These are phyloP conservation scores for Dalechampia spathulata DNA, from an alignment of 441 rosid genomes.

Conservation along the genomic window DNA sequence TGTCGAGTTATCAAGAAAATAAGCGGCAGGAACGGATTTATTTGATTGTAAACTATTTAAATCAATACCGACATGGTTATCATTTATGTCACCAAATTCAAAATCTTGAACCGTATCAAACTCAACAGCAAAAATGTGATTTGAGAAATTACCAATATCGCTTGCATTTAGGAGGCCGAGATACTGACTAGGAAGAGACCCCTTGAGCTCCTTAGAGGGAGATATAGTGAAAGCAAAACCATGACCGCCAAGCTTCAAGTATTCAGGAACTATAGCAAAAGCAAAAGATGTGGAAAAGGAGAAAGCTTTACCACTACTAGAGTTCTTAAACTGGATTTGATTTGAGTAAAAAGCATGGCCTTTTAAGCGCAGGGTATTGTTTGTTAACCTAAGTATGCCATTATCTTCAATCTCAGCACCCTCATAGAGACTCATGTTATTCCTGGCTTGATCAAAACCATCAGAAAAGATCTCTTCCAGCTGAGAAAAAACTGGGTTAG, in stretches of 20 bases:
- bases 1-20: constrained; percentile 33
- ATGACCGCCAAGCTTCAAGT: constrained; percentile 63
- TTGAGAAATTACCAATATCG: constrained; percentile 38
- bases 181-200: constrained; percentile 62
- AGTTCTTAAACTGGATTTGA: constrained; percentile 47
- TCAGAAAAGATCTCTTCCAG: constrained; percentile 37
- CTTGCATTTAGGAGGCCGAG: constrained; percentile 60
- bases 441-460: constrained; percentile 36
- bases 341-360: constrained; percentile 79
- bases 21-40: constrained; percentile 46
- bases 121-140: constrained; percentile 70
- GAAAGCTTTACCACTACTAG: constrained; percentile 25
- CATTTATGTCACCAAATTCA: constrained; percentile 62
- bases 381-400: constrained; percentile 58
- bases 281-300: constrained; percentile 85
- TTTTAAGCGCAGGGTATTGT: constrained; percentile 33
- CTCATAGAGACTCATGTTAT: constrained; percentile 43
- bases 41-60: constrained; percentile 51
- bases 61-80: too few relatives aligned
- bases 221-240: constrained; percentile 72
- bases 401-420: constrained; percentile 41
- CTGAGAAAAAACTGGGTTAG: constrained; percentile 36
- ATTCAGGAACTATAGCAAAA: constrained; percentile 60
- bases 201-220: constrained; percentile 33
- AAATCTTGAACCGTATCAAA: constrained; percentile 65